Conservation (phyloP, 306 rosid species). For the Hylodesmum podocarpum region DNA sequence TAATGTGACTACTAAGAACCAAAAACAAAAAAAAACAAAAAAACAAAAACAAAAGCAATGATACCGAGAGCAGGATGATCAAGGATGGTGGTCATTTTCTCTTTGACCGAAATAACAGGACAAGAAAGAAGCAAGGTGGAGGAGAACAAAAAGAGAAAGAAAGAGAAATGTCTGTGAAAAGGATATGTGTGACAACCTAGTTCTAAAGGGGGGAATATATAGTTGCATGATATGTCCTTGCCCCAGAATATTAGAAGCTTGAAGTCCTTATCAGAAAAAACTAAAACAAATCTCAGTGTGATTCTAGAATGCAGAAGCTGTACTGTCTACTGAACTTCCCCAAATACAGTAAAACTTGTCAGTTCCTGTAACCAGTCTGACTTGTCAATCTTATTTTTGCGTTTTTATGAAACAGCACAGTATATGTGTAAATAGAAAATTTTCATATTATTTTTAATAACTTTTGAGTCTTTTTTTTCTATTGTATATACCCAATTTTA, state of each 20-base stretch:
- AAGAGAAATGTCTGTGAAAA: background rate
- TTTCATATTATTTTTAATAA: no score
- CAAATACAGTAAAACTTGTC: no score
- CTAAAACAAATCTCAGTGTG: no score
- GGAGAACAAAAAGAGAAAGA: background rate
- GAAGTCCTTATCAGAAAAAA: slow-evolving; percentile 48
- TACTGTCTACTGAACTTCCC: no score
- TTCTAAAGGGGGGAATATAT: slow-evolving; percentile 36
- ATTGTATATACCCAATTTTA: no score
- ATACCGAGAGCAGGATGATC: slow-evolving; percentile 52
- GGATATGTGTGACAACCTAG: background rate
- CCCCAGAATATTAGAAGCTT: slow-evolving; percentile 38
- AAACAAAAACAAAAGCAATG: no score
- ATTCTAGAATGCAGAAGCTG: no score
- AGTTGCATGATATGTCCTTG: slow-evolving; percentile 37
- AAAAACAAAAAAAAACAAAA: background rate
- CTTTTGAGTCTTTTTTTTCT: no score
- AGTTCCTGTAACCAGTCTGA: no score
- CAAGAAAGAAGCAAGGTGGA: background rate
- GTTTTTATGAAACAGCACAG: no score
- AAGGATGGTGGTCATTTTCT: slow-evolving; percentile 51
- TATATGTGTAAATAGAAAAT: no score
- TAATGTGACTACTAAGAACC: background rate
- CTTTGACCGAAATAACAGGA: background rate
- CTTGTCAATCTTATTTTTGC: no score